Evolutionary conservation across 495 filamentous ascomycete genomes (phyloP), one percentile per base, ranked within the genome.

Genomic region (Penicillium lividum): DNA sequence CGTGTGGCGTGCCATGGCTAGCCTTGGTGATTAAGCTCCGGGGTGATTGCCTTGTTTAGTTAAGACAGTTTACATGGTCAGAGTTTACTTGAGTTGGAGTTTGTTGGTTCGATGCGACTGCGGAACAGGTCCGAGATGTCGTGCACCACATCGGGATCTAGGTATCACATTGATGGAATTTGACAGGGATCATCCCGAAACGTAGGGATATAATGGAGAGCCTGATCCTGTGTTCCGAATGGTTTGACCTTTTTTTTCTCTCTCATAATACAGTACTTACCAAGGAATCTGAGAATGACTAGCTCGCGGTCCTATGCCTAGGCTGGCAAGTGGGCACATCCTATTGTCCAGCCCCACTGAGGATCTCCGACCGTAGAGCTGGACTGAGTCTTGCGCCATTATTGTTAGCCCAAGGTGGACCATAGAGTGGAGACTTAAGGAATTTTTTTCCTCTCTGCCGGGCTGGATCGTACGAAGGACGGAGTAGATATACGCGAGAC

Each of bases 301-400:
- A 50, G 47, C 47, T 60, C 52, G 52, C 52, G 36, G 45, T 55
- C 30, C 52, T 27, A 60, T 60, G 7, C 45, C 46, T 2, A 53
- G 16, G n/a, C 4, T 33, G 29, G 58, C 28, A 51, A 51, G 58
- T 55, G 58, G 58, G 34, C 47, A 22, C 22, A 22, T 22, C 43
- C 16, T 22, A 28, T 28, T 28, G 5, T 13, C 42, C 42, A 8
- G 7, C 45, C 53, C 60, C 54, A 54, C 59, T 51, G 51, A 54
- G 50, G 51, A 62, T 62, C 60, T 62, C 54, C 59, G 55, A 62
- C 58, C 33, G 46, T 5, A 47, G 46, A 30, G 28, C 46, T 29
- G 46, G 46, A 31, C 46, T 49, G 22, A 22, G 22, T 49, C 7
- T 45, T 45, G 42, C 28, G 46, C 46, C 46, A 49, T 49, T 49